phyloP scores from a whole-genome alignment of 2,329 filamentous ascomycete genomes.

The Aschersonia sp. region DNA sequence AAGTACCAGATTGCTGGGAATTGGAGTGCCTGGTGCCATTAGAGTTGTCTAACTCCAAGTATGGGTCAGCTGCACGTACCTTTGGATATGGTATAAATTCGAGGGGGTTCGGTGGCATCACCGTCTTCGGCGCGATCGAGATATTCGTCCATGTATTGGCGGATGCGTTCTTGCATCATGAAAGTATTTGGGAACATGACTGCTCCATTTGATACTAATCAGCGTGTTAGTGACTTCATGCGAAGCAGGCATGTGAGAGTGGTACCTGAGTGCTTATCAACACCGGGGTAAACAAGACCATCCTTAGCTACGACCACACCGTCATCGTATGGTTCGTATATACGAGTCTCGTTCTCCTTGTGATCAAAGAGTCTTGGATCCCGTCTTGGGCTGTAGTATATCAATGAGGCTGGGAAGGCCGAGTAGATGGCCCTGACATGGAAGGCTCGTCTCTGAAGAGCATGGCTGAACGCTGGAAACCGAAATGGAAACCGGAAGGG shows the following conservation, averaged over 20 bases:
- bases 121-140: slow-evolving; percentile 6
- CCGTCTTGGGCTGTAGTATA: slow-evolving; percentile 5
- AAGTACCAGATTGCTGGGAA: background rate
- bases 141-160: slow-evolving; percentile 6
- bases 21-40: background rate
- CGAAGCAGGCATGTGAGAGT: too few relatives aligned
- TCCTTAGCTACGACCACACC: slow-evolving; percentile 2
- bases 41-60: too few relatives aligned
- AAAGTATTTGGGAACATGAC: slow-evolving; percentile 10
- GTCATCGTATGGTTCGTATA: slow-evolving; percentile 3
- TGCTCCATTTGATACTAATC: slow-evolving; percentile 7
- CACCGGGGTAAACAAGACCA: slow-evolving; percentile 7
- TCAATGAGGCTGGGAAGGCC: slow-evolving; percentile 5
- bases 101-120: slow-evolving; percentile 3
- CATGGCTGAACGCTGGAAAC: too few relatives aligned
- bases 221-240: background rate
- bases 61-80: slow-evolving; percentile 1
- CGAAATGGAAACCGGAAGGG: too few relatives aligned
- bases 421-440: slow-evolving; percentile 9
- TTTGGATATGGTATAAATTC: slow-evolving; percentile 6
- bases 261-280: slow-evolving; percentile 1
- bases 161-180: slow-evolving; percentile 7
- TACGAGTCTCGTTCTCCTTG: slow-evolving; percentile 1
- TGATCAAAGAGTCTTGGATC: slow-evolving; percentile 5
- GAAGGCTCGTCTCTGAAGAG: background rate